Base-by-base conservation (phyloP, 1,284 basidiomycete genomes). In the Rhodofomes roseus region DNA sequence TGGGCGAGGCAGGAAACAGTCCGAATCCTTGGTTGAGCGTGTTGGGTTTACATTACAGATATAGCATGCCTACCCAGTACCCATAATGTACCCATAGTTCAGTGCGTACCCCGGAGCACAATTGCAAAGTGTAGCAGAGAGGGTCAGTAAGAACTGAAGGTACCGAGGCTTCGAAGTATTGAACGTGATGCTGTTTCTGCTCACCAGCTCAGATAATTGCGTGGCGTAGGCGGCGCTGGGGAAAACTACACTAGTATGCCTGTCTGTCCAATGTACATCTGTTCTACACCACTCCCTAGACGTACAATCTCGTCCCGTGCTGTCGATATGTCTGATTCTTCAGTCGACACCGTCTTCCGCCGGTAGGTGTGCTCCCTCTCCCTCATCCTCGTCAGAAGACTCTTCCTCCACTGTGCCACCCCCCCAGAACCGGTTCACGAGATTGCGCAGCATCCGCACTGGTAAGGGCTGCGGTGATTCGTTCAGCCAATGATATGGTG, bases 371-470 rank as follows among this genome's bases (percentile, higher is more conserved):
- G 39, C 27, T 39, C 20, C 27, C 25, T 58, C 61, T 12, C 60
- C 66, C 8, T 69, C 68, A 23, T 74, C 76, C 29, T 77, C 77
- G 36, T 74, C 73, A 14, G 73, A 74, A 1, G 70, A 74, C 11
- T 66, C 66, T 14, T 69, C 64, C 1, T 66, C 71, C 0, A 68
- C 62, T 12, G 69, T 63, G 29, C 66, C 68, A 23, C 79, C 74
- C 37, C 87, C 84, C 83, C 85, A 89, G 64, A 90, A 79, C 9
- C 85, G 74, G 59, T 79, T 81, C 54, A 90, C 66, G 12, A 90
- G 70, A 65, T 84, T 86, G 14, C 84, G 78, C 18, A 90, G 70
- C n/a, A 87, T 68, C 4, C 86, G 81, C 34, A 84, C 71, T 7
- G 86, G 86, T 65, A 89, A 73, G 4, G 84, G 79, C 87, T 51